Base-by-base conservation (phyloP, 1,284 basidiomycete genomes). In the Pulveroboletus sp. region DNA sequence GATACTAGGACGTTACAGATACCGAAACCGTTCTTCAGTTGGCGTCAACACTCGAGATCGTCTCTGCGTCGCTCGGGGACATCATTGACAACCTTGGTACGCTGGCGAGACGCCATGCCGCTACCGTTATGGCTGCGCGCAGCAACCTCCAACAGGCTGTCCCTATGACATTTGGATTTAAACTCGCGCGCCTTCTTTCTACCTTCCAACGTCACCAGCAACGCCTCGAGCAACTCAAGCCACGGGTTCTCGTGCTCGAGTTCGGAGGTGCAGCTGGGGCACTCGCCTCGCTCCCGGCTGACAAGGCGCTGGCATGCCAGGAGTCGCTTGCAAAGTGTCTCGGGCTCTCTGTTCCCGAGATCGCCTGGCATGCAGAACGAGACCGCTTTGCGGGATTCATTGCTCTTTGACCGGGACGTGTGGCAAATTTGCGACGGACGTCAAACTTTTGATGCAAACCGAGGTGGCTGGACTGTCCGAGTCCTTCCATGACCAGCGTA, bases 91-190 rank as follows among this genome's bases (percentile, higher is more conserved):
- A 55, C 17, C 70, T 79, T 33, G 62, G 63, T 44, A 54, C 49
- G 36, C 59, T 77, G n/a, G 66, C 69, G 36, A 54, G 52, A 3
- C 62, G 57, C 35, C 66, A 79, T 57, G 71, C 70, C 12, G 60
- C 66, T 2, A 79, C 75, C 5, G 71, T 72, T 0, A 80, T 79
- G 76, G 72, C 75, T n/a, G 78, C 70, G 45, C 74, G 77, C 18
- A 79, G 76, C 44, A 79, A 78, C 58, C 64, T 79, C 31, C 78
- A 78, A 56, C 76, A 79, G 51, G 78, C 78, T 15, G 77, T 79
- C 11, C 77, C 77, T 5, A 78, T 79, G 52, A 75, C 77, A 2
- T 70, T 78, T 40, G 78, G 77, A 1, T 80, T 79, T 60, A 78
- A 80, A 58, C 69, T 78, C 56, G 76, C 77, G 11, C 70, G 77